phyloP scores from a whole-genome alignment of 257 asterid genomes.

The Solanum tacnaense region DNA sequence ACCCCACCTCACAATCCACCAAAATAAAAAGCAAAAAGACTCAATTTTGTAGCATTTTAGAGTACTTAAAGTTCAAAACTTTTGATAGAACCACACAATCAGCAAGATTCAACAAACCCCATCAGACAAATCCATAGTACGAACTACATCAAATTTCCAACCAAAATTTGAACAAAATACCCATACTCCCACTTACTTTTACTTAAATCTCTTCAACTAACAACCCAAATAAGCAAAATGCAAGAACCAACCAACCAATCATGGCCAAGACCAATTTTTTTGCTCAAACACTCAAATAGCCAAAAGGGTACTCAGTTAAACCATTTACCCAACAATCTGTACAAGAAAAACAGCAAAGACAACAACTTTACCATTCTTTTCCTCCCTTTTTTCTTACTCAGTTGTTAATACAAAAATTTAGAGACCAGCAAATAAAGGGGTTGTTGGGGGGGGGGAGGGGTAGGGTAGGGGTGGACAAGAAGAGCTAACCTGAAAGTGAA shows the following conservation, averaged over 20 bases:
- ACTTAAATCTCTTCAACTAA: not conserved
- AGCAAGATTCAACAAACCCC: not conserved
- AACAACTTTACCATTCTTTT: not conserved
- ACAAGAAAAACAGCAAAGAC: not conserved
- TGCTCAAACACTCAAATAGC: not conserved
- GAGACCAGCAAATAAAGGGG: not conserved
- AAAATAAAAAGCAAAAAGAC: not conserved
- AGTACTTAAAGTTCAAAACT: not conserved
- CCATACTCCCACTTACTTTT: not conserved
- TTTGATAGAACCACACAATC: not conserved
- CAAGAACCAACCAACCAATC: not conserved
- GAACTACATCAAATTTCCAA: not conserved
- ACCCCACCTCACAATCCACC: not conserved
- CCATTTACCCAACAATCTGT: not conserved
- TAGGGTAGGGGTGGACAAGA: not conserved
- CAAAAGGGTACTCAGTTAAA: not conserved
- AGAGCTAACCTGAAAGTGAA: slow-evolving; percentile 1
- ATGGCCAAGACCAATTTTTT: not conserved
- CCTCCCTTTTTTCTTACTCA: not conserved
- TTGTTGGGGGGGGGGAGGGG: not conserved
- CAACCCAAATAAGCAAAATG: not conserved
- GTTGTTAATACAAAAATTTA: not conserved
- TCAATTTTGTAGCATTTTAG: not conserved
- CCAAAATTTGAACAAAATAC: not conserved
- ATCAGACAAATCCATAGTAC: not conserved